phyloP scores from a whole-genome alignment of 768 basidiomycete species.

The Serendipita vermifera region DNA sequence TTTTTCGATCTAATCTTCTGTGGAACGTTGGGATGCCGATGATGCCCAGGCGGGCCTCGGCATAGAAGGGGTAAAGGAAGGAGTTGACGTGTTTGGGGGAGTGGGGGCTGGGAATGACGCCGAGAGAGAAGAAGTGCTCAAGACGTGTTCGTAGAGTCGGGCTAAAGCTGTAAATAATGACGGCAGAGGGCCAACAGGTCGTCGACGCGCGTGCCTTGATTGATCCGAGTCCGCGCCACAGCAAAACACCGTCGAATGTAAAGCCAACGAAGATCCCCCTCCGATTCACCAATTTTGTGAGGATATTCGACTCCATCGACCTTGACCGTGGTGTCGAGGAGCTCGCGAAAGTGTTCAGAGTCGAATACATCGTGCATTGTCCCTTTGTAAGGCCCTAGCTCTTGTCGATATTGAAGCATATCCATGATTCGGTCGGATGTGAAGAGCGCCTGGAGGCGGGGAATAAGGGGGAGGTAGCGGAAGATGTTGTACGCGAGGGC shows the following conservation, averaged over 20 bases:
- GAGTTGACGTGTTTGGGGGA: slow-evolving; percentile 17
- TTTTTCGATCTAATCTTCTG: neutral
- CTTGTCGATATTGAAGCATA: slow-evolving; percentile 18
- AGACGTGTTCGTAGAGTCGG: slow-evolving; percentile 23
- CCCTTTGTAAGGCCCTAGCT: slow-evolving; percentile 13
- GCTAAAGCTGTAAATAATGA: slow-evolving; percentile 33
- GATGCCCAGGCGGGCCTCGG: neutral
- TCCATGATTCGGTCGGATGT: slow-evolving; percentile 16
- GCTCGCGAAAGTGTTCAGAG: slow-evolving; percentile 21
- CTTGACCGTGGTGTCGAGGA: slow-evolving; percentile 19
- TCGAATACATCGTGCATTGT: slow-evolving; percentile 29
- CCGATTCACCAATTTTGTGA: slow-evolving; percentile 27
- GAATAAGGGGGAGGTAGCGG: slow-evolving; percentile 30
- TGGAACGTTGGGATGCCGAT: neutral
- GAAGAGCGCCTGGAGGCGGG: slow-evolving; percentile 24
- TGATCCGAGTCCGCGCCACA: slow-evolving; percentile 15
- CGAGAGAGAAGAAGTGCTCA: slow-evolving; percentile 14
- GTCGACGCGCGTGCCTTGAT: slow-evolving; percentile 23
- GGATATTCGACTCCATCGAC: slow-evolving; percentile 19
- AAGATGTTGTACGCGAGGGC: no score
- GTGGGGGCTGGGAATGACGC: slow-evolving; percentile 18
- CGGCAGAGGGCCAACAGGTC: slow-evolving; percentile 31
- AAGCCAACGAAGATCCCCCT: slow-evolving; percentile 32
- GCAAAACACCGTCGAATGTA: slow-evolving; percentile 31
- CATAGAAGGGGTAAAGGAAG: slow-evolving; percentile 16